Evolutionary conservation across 306 rosid genomes (phyloP), one percentile per base, ranked within the genome.

Genomic region (Abrus precatorius): DNA sequence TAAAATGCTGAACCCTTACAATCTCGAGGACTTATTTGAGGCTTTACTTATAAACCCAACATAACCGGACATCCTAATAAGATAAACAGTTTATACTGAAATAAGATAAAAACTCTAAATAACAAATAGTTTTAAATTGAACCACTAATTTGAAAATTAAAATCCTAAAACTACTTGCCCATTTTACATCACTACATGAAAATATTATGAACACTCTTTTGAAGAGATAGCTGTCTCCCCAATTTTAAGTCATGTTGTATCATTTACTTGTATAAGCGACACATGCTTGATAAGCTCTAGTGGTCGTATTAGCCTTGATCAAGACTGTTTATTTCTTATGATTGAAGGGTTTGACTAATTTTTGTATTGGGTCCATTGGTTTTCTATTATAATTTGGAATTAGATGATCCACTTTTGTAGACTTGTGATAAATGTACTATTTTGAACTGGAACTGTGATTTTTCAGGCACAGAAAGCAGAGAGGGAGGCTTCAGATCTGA

Each of bases 381-480:
- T 80, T 62, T 72, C 13, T 48, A 48, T 38, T 54, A 60, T 54
- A 38, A 56, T 28, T 62, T 63, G 63, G 34, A 33, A 33, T 45
- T n/a, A 43, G 49, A 29, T 72, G 64, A 49, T 4, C 54, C 5
- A 41, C 3, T 56, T 12, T 8, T 8, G 28, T 36, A 54, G 28
- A 47, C 53, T 52, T 66, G 20, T 41, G 10, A 45, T 34, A 48
- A 47, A 8, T 30, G 6, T 32, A 74, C 38, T 48, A 7, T 7
- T 56, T 6, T 62, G 48, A 14, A 66, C 5, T 34, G 36, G 10
- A 38, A 27, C 63, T 75, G 66, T 84, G 67, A 72, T 73, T 48
- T 49, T 59, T 78, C 83, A 94, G 97, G 98, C 95, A 63, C 98
- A 92, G 88, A 94, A 92, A 82, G 93, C 91, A 69, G 98, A 94